Base-by-base conservation (phyloP, 1,284 basidiomycete species). In the Ganoderma multipileum region DNA sequence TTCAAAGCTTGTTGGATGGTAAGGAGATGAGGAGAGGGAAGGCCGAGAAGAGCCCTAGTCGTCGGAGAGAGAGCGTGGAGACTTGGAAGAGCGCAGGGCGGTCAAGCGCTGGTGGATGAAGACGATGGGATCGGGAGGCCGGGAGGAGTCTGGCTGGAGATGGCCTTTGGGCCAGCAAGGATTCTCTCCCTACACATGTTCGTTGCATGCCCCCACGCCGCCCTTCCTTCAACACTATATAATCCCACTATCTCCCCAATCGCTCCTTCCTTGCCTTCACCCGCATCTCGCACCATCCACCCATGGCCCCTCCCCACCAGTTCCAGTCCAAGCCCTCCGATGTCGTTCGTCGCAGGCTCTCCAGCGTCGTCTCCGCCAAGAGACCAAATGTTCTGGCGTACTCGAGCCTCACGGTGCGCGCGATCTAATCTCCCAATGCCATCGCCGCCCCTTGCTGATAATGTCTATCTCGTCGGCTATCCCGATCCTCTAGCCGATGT, bases 261-360 rank as follows among this genome's bases (percentile, higher is more conserved):
- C 71, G n/a, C 47, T 39, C 47, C 60, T 54, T 50, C 65, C 39
- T 55, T 64, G 41, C 61, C 50, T 54, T 60, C 61, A 57, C 66
- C 64, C 63, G 23, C 38, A 66, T 54, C 38, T 44, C 62, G 38
- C 36, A 38, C 50, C 66, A 44, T 64, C 65, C 68, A 71, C 78
- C 68, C 81, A 87, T 87, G 85, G 77, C 86, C 66, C 78, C 82
- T 58, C 73, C 71, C 9, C 79, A 81, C 52, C 71, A 76, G 33
- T 94, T 94, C 76, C 76, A 87, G 75, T 92, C 91, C 52, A 86
- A 89, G 70, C 77, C 87, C 23, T 91, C 91, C 52, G 83, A 83
- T 63, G 87, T 85, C 65, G 83, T 87, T 69, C 84, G 89, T 68
- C 87, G 90, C 80, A 88, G 92, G 73, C 89, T 92, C 54, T 91